Conservation (phyloP, 2,329 filamentous ascomycete species). For the Penicillium sp. region DNA sequence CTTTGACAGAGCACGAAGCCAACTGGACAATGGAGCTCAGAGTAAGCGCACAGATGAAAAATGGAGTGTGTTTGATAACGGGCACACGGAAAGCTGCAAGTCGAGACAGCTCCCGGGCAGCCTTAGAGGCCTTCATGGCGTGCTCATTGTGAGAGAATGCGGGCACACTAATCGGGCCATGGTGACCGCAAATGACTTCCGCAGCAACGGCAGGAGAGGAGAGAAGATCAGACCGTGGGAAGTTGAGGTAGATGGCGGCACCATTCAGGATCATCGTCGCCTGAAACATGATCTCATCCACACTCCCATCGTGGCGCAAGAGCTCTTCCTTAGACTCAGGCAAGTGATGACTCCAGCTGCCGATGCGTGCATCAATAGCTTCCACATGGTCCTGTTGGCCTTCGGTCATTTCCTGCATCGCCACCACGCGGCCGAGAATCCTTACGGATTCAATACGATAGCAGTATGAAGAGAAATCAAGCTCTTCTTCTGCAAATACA, state of each 20-base stretch:
- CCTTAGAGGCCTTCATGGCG: constrained; percentile 74
- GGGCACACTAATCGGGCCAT: constrained; percentile 38
- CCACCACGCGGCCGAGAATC: constrained; percentile 72
- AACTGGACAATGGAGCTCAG: constrained; percentile 77
- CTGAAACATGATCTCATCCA: constrained; percentile 90
- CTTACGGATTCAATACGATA: constrained; percentile 79
- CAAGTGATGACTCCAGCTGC: constrained; percentile 76
- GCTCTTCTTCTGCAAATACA: constrained; percentile 66
- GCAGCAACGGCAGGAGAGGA: constrained; percentile 50
- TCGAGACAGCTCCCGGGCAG: constrained; percentile 73
- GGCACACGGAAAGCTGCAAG: constrained; percentile 59
- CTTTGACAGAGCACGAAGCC: constrained; percentile 65
- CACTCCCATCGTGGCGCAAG: constrained; percentile 63
- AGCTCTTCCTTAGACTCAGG: constrained; percentile 68
- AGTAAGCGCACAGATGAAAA: constrained; percentile 77
- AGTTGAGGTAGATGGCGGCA: constrained; percentile 69
- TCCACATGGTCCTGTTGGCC: constrained; percentile 55
- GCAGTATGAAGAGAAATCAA: constrained; percentile 73
- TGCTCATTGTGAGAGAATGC: constrained; percentile 51
- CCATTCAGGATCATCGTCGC: constrained; percentile 71
- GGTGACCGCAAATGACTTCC: constrained; percentile 48
- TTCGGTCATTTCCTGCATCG: constrained; percentile 37
- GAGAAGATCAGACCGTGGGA: constrained; percentile 69
- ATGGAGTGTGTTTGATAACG: constrained; percentile 71
- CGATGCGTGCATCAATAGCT: constrained; percentile 55